A percentile compares a stretch with the other conserved stretches of the same genome.
These are phyloP conservation scores for Suillus brevipes DNA, from an alignment of 768 basidiomycete species.

Conservation along the genomic window DNA sequence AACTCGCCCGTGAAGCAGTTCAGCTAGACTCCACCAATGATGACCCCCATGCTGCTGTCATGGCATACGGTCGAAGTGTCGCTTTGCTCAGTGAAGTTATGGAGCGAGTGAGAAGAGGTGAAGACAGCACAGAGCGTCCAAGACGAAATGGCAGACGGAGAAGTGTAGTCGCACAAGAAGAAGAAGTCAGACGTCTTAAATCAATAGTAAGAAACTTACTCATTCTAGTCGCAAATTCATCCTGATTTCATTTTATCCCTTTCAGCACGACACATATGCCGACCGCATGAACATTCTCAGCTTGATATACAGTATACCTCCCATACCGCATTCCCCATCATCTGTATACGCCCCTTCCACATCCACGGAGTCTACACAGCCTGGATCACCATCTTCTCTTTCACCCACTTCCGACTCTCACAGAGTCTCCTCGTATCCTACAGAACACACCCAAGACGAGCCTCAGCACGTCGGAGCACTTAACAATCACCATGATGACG, in stretches of 20 bases:
- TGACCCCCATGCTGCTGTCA: constrained; percentile 85
- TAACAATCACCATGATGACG: constrained; percentile 27
- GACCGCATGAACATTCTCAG: constrained; percentile 93
- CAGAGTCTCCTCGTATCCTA: constrained; percentile 46
- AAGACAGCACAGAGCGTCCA: constrained; percentile 73
- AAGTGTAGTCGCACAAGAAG: constrained; percentile 87
- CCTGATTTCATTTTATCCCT: constrained; percentile 1
- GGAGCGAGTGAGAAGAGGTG: constrained; percentile 85
- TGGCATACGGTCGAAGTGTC: constrained; percentile 85
- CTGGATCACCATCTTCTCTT: constrained; percentile 36
- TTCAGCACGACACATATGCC: constrained; percentile 91
- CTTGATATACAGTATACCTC: constrained; percentile 84
- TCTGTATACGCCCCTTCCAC: constrained; percentile 47
- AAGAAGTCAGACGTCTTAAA: constrained; percentile 82
- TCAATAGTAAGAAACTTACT: constrained; percentile 67
- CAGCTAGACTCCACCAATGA: constrained; percentile 85
- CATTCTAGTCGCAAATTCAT: constrained; percentile 5
- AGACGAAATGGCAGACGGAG: constrained; percentile 61
- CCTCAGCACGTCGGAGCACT: constrained; percentile 18
- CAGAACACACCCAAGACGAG: constrained; percentile 41
- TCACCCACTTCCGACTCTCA: constrained; percentile 50
- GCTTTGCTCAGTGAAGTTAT: constrained; percentile 88
- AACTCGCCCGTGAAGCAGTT: constrained; percentile 88
- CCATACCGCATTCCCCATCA: constrained; percentile 65
- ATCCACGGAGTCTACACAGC: constrained; percentile 37